These are phyloP conservation scores for Rubroshorea leprosula DNA, from an alignment of 345 rosid genomes.

Conservation along the genomic window DNA sequence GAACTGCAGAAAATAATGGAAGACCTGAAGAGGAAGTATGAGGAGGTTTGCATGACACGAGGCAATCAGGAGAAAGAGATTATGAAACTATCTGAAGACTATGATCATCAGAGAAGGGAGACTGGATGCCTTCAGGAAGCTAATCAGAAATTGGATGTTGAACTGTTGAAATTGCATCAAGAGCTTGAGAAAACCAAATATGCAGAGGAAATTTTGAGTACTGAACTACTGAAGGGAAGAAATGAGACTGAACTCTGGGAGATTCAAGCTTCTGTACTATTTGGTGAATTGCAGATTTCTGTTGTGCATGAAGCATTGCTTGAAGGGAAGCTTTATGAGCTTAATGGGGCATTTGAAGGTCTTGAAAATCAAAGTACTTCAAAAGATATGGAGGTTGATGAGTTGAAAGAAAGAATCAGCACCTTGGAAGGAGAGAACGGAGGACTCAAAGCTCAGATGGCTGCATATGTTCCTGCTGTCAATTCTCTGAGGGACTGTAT, in stretches of 20 bases:
- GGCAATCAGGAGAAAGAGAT: slow-evolving; percentile 47
- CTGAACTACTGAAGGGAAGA: slow-evolving; percentile 42
- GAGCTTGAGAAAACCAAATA: slow-evolving; percentile 42
- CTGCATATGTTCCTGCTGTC: slow-evolving; percentile 48
- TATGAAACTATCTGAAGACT: slow-evolving; percentile 47
- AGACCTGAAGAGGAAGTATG: slow-evolving; percentile 53
- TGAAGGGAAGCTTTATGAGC: slow-evolving; percentile 54
- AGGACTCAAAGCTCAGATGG: slow-evolving; percentile 46
- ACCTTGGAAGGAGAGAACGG: slow-evolving; percentile 51
- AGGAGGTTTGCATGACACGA: slow-evolving; percentile 38
- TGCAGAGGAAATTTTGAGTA: slow-evolving; percentile 45
- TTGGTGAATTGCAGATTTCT: slow-evolving; percentile 50
- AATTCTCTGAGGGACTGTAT: slow-evolving; percentile 52
- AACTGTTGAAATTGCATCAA: slow-evolving; percentile 33
- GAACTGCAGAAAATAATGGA: slow-evolving; percentile 39
- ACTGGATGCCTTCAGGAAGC: slow-evolving; percentile 27
- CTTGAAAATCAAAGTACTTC: slow-evolving; percentile 32
- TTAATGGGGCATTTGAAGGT: slow-evolving; percentile 37
- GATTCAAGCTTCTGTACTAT: slow-evolving; percentile 41
- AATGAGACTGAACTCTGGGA: slow-evolving; percentile 50
- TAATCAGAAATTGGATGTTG: slow-evolving; percentile 43
- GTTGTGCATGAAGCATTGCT: slow-evolving; percentile 48
- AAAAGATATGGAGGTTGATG: slow-evolving; percentile 42
- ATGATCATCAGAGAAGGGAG: slow-evolving; percentile 42
- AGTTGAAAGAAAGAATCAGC: slow-evolving; percentile 50